Base-by-base conservation (phyloP, 2,329 filamentous ascomycete genomes). In the Neopestalotiopsis clavispora region DNA sequence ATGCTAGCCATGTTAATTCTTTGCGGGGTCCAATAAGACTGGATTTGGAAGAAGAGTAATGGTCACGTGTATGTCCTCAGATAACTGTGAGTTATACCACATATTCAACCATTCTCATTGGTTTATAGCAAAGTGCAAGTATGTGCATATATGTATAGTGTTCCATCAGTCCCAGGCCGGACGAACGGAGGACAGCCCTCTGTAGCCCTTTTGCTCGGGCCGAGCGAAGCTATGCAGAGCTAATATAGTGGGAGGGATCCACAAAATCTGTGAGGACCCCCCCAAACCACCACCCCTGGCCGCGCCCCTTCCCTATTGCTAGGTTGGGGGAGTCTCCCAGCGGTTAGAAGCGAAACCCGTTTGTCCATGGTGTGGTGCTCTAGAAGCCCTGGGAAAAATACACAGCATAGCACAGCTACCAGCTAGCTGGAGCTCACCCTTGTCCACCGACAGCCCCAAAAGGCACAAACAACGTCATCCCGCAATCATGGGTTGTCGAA, bases 111-210 rank as follows among this genome's bases (percentile, higher is more conserved):
- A 38, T 38, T 10, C 34, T 3, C 1, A 38, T 6, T 28, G 23
- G 23, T 28, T 28, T 38, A 38, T 38, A 38, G 5, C 34, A 38
- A 38, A 7, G 34, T 10, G 10, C 6, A 38, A 38, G 34, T 38
- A 6, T 20, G 3, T 30, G 23, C 57, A 20, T 10, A 28, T 28
- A 28, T 28, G 23, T 28, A 30, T 40, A 34, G 4, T 9, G 4
- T 34, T 3, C 14, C n/a, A 5, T 61, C 32, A 40, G 28, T 17
- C 57, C 12, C 49, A 45, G 9, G 23, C 45, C 63, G 63, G 63
- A 57, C 63, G 63, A 66, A 66, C 52, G 63, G 63, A 66, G 45
- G 45, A 23, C 42, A 65, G 42, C 42, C 20, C 23, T 28, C 23
- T 28, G 62, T 38, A 65, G 59, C 34, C 34, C 34, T 42, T 32